Percentiles rank a stretch among this genome's conserved stretches.
Conservation (phyloP, 768 basidiomycete genomes). For the Boletus subparvulus region DNA sequence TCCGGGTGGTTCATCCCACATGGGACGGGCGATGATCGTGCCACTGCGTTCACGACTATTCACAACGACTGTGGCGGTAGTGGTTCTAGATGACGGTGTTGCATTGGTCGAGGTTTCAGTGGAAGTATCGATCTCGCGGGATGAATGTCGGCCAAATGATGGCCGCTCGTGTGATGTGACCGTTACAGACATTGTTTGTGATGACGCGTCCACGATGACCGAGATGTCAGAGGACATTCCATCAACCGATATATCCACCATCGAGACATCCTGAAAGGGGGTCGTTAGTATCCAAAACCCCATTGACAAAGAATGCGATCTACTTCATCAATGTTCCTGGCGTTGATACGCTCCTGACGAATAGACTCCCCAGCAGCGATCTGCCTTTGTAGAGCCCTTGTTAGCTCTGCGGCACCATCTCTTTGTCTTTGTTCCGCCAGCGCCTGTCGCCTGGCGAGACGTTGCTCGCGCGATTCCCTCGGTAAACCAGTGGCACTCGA, state of each 20-base stretch:
- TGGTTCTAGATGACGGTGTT: slow-evolving; percentile 62
- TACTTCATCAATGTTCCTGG: slow-evolving; percentile 24
- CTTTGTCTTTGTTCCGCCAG: slow-evolving; percentile 55
- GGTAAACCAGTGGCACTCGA: slow-evolving; percentile 72
- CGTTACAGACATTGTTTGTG: slow-evolving; percentile 15
- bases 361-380: slow-evolving; percentile 37
- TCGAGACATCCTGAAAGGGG: slow-evolving; percentile 34
- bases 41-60: slow-evolving; percentile 69
- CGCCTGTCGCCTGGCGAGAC: slow-evolving; percentile 60
- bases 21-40: slow-evolving; percentile 65
- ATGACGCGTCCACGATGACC: slow-evolving; percentile 21
- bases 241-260: slow-evolving; percentile 27
- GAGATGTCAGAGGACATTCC: slow-evolving; percentile 21
- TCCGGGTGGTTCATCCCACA: slow-evolving; percentile 49
- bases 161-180: slow-evolving; percentile 22
- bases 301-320: slow-evolving; percentile 6
- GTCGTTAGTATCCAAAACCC: slow-evolving; percentile 8
- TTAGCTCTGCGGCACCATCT: slow-evolving; percentile 53
- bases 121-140: slow-evolving; percentile 55
- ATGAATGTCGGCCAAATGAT: slow-evolving; percentile 19
- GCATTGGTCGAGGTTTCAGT: slow-evolving; percentile 59
- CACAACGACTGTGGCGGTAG: slow-evolving; percentile 60
- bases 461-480: slow-evolving; percentile 72
- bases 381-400: slow-evolving; percentile 56
- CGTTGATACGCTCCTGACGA: slow-evolving; percentile 8